These are phyloP conservation scores for Candolleomyces eurysporus DNA, from an alignment of 768 basidiomycete genomes.

Conservation along the genomic window DNA sequence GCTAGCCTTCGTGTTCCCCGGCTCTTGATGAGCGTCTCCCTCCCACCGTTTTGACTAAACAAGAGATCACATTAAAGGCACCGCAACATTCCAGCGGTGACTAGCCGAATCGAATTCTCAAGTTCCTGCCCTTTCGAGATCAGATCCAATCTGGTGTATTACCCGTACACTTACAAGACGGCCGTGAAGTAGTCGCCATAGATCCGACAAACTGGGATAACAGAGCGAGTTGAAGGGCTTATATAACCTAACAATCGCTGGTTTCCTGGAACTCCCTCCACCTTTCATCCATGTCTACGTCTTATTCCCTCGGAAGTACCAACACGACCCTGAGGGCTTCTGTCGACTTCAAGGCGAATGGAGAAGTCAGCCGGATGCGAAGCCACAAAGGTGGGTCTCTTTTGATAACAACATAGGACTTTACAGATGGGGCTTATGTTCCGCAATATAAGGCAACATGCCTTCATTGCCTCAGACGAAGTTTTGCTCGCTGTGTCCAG, in stretches of 20 bases:
- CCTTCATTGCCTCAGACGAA: constrained; percentile 73
- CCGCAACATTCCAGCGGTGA: neutral
- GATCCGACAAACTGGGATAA: constrained; percentile 33
- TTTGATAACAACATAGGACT: constrained; percentile 23
- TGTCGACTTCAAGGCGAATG: constrained; percentile 40
- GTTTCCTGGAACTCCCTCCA: constrained; percentile 21
- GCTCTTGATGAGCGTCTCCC: neutral
- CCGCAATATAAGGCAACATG: constrained; percentile 56
- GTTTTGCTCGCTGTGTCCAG: constrained; percentile 64
- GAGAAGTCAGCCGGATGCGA: constrained; percentile 41
- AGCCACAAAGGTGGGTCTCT: constrained; percentile 37
- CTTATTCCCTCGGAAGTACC: constrained; percentile 21
- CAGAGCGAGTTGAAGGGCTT: constrained; percentile 13
- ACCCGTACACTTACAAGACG: constrained; percentile 2
- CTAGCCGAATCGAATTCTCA: neutral
- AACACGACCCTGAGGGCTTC: constrained; percentile 25
- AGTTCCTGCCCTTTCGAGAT: constrained; percentile 1
- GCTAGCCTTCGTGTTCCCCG: neutral
- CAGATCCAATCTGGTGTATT: constrained; percentile 1
- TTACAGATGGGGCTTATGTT: constrained; percentile 44
- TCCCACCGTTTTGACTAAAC: neutral
- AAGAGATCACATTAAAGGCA: constrained; percentile 2
- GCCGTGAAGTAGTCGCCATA: constrained; percentile 14
- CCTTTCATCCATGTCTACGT: constrained; percentile 23
- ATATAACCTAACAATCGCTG: constrained; percentile 12